phyloP scores from a whole-genome alignment of 805 yeast species.

The Candida stauntonica region DNA sequence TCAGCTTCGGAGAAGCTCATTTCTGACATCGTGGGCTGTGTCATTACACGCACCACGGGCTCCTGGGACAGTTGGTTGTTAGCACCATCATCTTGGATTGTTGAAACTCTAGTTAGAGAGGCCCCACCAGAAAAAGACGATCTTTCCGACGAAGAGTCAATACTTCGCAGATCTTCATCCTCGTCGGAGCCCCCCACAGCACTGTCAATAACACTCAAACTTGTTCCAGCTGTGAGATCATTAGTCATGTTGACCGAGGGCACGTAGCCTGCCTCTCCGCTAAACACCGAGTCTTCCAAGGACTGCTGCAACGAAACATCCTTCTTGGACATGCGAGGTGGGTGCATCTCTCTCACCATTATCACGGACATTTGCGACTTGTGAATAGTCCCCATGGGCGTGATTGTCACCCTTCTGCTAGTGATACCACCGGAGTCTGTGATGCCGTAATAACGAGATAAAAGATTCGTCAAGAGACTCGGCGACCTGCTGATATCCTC shows the following conservation, averaged over 20 bases:
- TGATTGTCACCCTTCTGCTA: slow-evolving; percentile 11
- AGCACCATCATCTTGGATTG: slow-evolving; percentile 11
- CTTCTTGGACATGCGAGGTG: background rate
- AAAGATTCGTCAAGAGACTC: slow-evolving; percentile 11
- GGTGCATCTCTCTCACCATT: slow-evolving; percentile 8
- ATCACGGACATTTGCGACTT: slow-evolving; percentile 14
- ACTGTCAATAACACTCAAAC: background rate
- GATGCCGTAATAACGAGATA: slow-evolving; percentile 13
- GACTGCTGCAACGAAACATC: slow-evolving; percentile 1
- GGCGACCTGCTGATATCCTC: slow-evolving; percentile 14
- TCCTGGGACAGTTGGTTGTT: slow-evolving; percentile 1
- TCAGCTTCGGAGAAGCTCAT: slow-evolving; percentile 1
- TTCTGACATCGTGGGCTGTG: slow-evolving; percentile 6
- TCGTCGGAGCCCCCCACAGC: background rate
- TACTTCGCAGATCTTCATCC: slow-evolving; percentile 5
- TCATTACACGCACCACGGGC: slow-evolving; percentile 6
- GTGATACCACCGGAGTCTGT: slow-evolving; percentile 1
- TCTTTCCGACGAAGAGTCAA: slow-evolving; percentile 3
- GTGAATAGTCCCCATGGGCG: slow-evolving; percentile 14
- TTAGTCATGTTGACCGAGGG: slow-evolving; percentile 9
- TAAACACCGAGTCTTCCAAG: slow-evolving; percentile 12
- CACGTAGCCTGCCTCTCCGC: slow-evolving; percentile 17
- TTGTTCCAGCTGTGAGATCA: background rate
- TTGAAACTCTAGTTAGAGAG: slow-evolving; percentile 15
- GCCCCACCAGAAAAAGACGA: slow-evolving; percentile 10